phyloP scores from a whole-genome alignment of 176 grass and related monocot species.

The Cenchrus americanus region DNA sequence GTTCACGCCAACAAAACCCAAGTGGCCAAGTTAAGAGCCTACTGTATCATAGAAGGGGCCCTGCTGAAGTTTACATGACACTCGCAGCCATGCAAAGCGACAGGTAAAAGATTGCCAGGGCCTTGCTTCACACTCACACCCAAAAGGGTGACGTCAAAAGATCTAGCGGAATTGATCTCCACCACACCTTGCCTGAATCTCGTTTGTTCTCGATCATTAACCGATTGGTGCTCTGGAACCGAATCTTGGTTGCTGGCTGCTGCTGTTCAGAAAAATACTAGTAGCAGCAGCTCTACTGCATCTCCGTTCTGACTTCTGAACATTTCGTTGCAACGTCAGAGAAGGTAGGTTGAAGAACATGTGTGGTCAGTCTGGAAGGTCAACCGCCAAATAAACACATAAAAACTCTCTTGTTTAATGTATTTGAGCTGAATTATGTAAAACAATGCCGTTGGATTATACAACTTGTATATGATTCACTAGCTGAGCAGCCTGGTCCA shows the following conservation, averaged over 20 bases:
- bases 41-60: not conserved
- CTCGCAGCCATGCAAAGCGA: not conserved
- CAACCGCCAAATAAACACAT: conserved; percentile 10
- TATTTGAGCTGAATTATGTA: not conserved
- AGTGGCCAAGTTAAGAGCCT: not conserved
- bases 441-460: not conserved
- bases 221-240: not conserved
- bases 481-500: conserved; percentile 1
- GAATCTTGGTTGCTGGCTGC: conserved; percentile 1
- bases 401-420: not conserved
- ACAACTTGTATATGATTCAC: not conserved
- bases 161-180: not conserved
- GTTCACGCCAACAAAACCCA: conserved; percentile 1
- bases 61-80: not conserved
- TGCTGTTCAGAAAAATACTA: not conserved
- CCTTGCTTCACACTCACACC: conserved; percentile 26
- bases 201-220: too few relatives aligned
- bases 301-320: conserved; percentile 13
- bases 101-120: not conserved
- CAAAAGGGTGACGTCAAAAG: not conserved
- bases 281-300: not conserved
- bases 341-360: conserved; percentile 3
- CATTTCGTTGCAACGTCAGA: conserved; percentile 1
- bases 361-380: conserved; percentile 24
- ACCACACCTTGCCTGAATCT: not conserved